Evolutionary conservation across 192 early-diverging fungal genomes (phyloP).

Genomic region (Chytriomyces confervae): DNA sequence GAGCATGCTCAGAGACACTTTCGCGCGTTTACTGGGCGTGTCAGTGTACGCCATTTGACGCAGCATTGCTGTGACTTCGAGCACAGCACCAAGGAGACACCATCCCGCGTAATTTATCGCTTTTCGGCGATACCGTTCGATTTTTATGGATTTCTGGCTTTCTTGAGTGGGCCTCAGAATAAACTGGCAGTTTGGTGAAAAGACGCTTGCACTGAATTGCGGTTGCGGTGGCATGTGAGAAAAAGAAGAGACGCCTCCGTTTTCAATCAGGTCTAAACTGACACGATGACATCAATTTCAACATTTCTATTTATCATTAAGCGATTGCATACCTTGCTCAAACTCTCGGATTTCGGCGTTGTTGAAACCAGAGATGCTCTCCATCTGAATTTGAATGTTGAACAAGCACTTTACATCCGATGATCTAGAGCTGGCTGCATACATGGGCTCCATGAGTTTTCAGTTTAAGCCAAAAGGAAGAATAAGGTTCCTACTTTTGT

Average conservation of each 20-base stretch:
- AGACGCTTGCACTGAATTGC: not conserved
- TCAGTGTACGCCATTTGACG: constrained; percentile 16
- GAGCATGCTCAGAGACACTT: constrained; percentile 21
- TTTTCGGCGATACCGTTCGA: not conserved
- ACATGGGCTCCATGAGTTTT: not conserved
- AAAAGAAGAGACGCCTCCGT: not conserved
- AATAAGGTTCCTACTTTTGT: constrained; percentile 9
- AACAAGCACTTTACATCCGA: constrained; percentile 27
- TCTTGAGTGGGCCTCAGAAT: not conserved
- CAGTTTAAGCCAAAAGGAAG: not conserved
- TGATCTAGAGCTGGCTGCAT: not conserved
- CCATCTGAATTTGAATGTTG: constrained; percentile 11
- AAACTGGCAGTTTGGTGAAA: not conserved
- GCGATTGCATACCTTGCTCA: constrained; percentile 1
- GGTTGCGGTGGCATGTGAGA: not conserved
- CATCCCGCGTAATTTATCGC: constrained; percentile 4
- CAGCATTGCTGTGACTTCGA: constrained; percentile 8
- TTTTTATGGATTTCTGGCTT: not conserved
- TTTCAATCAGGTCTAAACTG: constrained; percentile 5
- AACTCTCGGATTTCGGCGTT: not conserved
- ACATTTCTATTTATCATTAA: not conserved
- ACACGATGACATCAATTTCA: not conserved
- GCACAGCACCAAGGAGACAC: not conserved
- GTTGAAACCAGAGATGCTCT: not conserved
- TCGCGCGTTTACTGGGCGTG: constrained; percentile 28